phyloP scores from a whole-genome alignment of 148 eudicot species.

The Fagopyrum tataricum region DNA sequence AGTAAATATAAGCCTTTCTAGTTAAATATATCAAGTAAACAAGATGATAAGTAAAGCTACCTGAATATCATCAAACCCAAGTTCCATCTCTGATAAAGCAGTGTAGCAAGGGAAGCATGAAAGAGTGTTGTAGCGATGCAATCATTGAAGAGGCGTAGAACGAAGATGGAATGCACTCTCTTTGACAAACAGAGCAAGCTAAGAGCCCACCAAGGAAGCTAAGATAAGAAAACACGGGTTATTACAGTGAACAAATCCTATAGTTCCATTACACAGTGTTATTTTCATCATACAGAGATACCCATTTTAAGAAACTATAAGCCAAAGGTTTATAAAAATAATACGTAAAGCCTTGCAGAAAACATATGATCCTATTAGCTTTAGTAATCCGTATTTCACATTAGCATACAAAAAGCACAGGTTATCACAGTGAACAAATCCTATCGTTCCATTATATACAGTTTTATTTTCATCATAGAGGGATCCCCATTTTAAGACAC shows the following conservation, averaged over 20 bases:
- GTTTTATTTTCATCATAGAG: not conserved
- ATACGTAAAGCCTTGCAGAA: not conserved
- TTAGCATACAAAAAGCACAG: not conserved
- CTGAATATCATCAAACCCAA: conserved; percentile 86
- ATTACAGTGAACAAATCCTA: not conserved
- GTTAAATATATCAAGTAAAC: conserved; percentile 6
- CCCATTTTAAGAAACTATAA: not conserved
- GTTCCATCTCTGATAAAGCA: conserved; percentile 75
- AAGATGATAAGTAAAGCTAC: conserved; percentile 22
- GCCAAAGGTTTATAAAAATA: not conserved
- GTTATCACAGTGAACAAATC: not conserved
- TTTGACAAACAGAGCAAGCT: conserved; percentile 81
- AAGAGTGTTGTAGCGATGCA: conserved; percentile 86
- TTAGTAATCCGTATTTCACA: not conserved
- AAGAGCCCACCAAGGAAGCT: conserved; percentile 99
- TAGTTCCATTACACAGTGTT: not conserved
- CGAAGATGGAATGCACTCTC: conserved; percentile 88
- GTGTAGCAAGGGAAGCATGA: conserved; percentile 63
- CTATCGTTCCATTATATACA: not conserved
- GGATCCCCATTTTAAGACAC: not conserved
- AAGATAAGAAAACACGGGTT: conserved; percentile 4
- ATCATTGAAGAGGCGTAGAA: conserved; percentile 91
- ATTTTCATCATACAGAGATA: not conserved
- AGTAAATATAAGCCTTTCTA: conserved; percentile 15
- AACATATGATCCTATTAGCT: not conserved